Base-by-base conservation (phyloP, 805 yeast species). In the Yamadazyma scolyti region DNA sequence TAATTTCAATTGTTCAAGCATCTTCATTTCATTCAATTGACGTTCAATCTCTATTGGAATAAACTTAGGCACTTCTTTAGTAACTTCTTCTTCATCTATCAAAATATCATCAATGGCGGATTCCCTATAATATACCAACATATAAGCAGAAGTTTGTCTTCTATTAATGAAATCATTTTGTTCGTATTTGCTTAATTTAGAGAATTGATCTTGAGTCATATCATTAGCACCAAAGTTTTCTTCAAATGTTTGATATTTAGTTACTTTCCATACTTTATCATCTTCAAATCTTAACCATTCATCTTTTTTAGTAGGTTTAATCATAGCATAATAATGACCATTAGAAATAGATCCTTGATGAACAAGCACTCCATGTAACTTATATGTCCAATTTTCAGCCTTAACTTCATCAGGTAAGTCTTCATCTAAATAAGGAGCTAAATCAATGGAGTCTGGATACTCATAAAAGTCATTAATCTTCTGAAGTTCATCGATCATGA, bases 291-390 rank as follows among this genome's bases (percentile, higher is more conserved):
- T 71, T 54, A 74, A 81, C 98, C 98, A 93, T 23, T 72, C 61
- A 31, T 77, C 80, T 13, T 73, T 66, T 2, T 71, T 62, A 16
- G 71, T 71, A 2, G 97, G 97, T 54, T 80, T 88, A 31, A 93
- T 79, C 77, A 93, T 73, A 0, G 98, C 93, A 51, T 93, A 93
- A 57, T 93, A 93, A 53, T 93, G 99, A 13, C 99, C 99, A 26
- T 89, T 84, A 8, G 95, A 84, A 29, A 93, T 81, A 50, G 90
- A 96, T 37, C 99, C 99, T 24, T 88, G 82, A 55, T 93, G 99
- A 9, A 93, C 97, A 35, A 93, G 65, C 2, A 93, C 98, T 8
- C 97, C 96, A 56, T 90, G 96, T 16, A 93, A 62, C 31, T 76
- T 79, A 55, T 93, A 93, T 20, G 69, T 78, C 79, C 89, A 83